Base-by-base conservation (phyloP, 1,139 yeast species). In the Ashbya aceris region DNA sequence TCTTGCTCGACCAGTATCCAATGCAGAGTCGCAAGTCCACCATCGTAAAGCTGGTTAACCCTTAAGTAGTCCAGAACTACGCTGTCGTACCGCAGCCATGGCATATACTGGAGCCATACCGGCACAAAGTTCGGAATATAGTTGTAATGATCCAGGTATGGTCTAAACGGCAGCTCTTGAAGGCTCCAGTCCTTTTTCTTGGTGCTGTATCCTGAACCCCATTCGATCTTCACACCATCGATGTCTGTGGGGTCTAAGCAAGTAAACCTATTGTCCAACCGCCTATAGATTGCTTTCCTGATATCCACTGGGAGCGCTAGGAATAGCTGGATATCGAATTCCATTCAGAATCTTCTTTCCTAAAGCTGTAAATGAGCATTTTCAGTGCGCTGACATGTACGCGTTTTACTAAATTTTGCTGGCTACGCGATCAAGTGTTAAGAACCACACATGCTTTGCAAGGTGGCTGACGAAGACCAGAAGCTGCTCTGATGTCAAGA, bases 31-130 rank as follows among this genome's bases (percentile, higher is more conserved):
- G 58, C 55, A 11, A 58, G 34, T 2, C 40, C 29, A 1, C 59
- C 59, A 11, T 48, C 55, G 41, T 51, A 53, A 7, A 44, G 39
- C 33, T 54, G 56, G 40, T 56, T 56, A 8, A 59, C 11, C 28
- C 60, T 39, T 26, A 60, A 36, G 37, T 53, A 52, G 45, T 60
- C 64, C 30, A 56, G 40, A 8, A 55, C 48, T 12, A 60, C 45
- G 10, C 54, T 41, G 42, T 60, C 64, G 40, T 56, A 58, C 12
- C 59, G 40, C 14, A 59, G 37, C 56, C 61, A 55, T 4, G 48
- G 38, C 3, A 55, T 44, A 39, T 49, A 54, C 7, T 46, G 47
- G 2, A 56, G 37, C 63, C 63, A 60, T 10, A 40, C 31, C 9
- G 42, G 45, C 4, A 58, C 42, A 23, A 58, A 40, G 7, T 43